A percentile compares a stretch with the other conserved stretches of the same genome.
phyloP scores from a whole-genome alignment of 1,284 basidiomycete species.

The Rhodotorula sp. region DNA sequence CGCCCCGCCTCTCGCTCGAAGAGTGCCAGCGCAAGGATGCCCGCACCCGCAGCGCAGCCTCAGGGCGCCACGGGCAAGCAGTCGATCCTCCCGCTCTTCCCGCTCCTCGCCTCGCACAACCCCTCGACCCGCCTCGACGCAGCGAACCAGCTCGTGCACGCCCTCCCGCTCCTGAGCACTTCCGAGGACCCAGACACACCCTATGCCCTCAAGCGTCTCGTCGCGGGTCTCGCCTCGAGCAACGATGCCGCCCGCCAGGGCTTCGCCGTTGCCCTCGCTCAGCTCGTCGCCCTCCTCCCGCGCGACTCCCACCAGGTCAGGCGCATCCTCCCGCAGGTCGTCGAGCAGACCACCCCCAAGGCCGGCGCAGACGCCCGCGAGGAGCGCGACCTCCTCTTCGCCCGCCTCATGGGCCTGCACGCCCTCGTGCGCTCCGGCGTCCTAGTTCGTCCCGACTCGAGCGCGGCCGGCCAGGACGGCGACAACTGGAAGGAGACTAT shows the following conservation, averaged over 20 bases:
- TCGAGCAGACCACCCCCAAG: slow-evolving; percentile 54
- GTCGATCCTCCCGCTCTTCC: slow-evolving; percentile 42
- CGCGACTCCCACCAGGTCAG: slow-evolving; percentile 65
- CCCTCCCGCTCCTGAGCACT: slow-evolving; percentile 55
- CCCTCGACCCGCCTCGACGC: slow-evolving; percentile 67
- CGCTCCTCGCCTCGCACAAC: slow-evolving; percentile 41
- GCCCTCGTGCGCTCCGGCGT: slow-evolving; percentile 78
- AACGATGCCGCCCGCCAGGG: slow-evolving; percentile 90
- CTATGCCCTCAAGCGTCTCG: slow-evolving; percentile 79
- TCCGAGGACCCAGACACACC: slow-evolving; percentile 72
- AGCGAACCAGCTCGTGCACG: slow-evolving; percentile 76
- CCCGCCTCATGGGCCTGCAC: slow-evolving; percentile 85
- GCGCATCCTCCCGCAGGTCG: slow-evolving; percentile 71
- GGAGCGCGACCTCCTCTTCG: slow-evolving; percentile 88
- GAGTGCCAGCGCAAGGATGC: neutral
- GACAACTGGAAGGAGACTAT: slow-evolving; percentile 67
- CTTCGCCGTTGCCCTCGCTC: slow-evolving; percentile 92
- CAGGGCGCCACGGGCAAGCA: neutral
- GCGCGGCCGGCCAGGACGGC: slow-evolving; percentile 64
- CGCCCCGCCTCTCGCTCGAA: too few relatives aligned
- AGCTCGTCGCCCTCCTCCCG: slow-evolving; percentile 77
- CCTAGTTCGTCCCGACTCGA: slow-evolving; percentile 64
- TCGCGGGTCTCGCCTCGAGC: slow-evolving; percentile 85
- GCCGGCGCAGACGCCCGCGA: slow-evolving; percentile 56
- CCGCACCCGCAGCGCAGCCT: neutral